Evolutionary conservation across 1,284 basidiomycete species (phyloP).

Genomic region (Lignosus rhinocerotis): DNA sequence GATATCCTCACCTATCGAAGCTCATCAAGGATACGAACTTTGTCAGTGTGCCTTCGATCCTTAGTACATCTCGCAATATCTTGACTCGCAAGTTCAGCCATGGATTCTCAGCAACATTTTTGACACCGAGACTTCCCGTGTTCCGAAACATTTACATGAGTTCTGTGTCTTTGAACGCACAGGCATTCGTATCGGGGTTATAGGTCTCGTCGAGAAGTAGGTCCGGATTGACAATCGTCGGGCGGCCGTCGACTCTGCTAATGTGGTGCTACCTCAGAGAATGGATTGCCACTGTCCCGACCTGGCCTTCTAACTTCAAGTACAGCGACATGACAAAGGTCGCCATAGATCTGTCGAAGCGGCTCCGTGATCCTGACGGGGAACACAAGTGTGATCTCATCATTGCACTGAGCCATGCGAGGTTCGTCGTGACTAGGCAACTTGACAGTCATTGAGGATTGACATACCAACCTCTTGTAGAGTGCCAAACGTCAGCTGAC

Average conservation of each 20-base stretch:
- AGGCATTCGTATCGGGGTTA: constrained; percentile 73
- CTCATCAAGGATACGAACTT: constrained; percentile 72
- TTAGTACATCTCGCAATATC: not conserved
- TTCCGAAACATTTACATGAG: constrained; percentile 58
- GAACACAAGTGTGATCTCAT: constrained; percentile 75
- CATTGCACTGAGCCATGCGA: constrained; percentile 81
- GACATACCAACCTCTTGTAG: constrained; percentile 3
- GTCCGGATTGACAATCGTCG: constrained; percentile 18
- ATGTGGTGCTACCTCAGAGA: constrained; percentile 45
- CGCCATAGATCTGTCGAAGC: constrained; percentile 64
- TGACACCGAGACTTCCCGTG: constrained; percentile 58
- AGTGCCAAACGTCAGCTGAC: constrained; percentile 31
- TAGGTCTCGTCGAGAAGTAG: constrained; percentile 84
- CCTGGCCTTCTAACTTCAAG: constrained; percentile 76
- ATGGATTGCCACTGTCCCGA: constrained; percentile 85
- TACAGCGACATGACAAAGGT: constrained; percentile 71
- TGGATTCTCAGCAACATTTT: constrained; percentile 80
- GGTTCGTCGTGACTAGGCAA: constrained; percentile 35
- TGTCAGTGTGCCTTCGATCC: constrained; percentile 41
- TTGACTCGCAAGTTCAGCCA: constrained; percentile 43
- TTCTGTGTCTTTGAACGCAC: constrained; percentile 66
- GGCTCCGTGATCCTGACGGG: constrained; percentile 72
- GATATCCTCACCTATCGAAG: constrained; percentile 79
- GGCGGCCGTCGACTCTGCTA: not conserved
- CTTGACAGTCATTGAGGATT: not conserved